phyloP scores from a whole-genome alignment of 2,329 filamentous ascomycete genomes.

The Pseudogymnoascus sp. region DNA sequence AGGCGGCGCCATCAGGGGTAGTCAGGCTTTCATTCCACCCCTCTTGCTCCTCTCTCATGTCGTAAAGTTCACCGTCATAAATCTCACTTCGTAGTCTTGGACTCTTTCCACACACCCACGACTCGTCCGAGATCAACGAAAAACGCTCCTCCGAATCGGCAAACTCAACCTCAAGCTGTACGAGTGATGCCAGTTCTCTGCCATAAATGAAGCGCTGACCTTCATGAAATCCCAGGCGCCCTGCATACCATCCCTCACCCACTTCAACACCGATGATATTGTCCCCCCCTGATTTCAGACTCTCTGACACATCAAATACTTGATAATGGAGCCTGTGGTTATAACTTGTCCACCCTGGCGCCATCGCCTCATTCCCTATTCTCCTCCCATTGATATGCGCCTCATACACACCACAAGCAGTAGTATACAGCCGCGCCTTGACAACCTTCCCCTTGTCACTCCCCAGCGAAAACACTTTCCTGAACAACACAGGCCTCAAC shows the following conservation, averaged over 20 bases:
- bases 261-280: constrained; percentile 38
- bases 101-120: constrained; percentile 19
- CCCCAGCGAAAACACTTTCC: constrained; percentile 23
- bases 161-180: constrained; percentile 25
- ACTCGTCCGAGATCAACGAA: constrained; percentile 18
- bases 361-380: constrained; percentile 25
- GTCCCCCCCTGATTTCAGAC: constrained; percentile 16
- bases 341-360: constrained; percentile 33
- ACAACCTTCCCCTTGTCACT: background rate
- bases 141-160: constrained; percentile 13
- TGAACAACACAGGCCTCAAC: constrained; percentile 27
- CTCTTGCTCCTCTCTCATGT: constrained; percentile 9
- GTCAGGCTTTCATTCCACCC: background rate
- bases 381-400: constrained; percentile 29
- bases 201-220: constrained; percentile 33
- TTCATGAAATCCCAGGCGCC: constrained; percentile 30
- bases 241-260: constrained; percentile 44
- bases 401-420: constrained; percentile 28
- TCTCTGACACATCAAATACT: constrained; percentile 12
- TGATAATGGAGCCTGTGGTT: constrained; percentile 13
- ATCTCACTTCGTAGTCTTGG: constrained; percentile 30
- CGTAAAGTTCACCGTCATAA: constrained; percentile 41
- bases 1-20: background rate
- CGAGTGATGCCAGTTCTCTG: constrained; percentile 27
- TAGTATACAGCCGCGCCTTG: constrained; percentile 28